A percentile compares a stretch with the other conserved stretches of the same genome.
Evolutionary conservation across 2,329 filamentous ascomycete genomes (phyloP).

Genomic region (Penicillium brevicompactum): DNA sequence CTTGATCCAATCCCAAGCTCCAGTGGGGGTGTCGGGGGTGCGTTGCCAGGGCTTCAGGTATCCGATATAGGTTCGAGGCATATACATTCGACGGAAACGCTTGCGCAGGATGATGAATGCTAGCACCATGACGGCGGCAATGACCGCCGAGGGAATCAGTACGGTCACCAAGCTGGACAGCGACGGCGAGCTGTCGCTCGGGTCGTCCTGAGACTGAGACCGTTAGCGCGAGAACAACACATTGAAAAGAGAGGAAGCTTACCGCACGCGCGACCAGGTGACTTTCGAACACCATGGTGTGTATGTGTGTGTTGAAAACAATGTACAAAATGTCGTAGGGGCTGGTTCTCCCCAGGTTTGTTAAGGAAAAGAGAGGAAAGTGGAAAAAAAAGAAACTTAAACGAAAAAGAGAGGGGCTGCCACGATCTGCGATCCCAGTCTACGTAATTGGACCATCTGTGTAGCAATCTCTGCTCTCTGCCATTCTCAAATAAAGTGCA

Average conservation of each 20-base stretch:
- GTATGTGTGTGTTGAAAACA: background rate
- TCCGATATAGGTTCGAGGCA: constrained; percentile 58
- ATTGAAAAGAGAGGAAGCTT: background rate
- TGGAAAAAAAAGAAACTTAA: constrained; percentile 17
- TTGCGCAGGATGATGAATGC: constrained; percentile 55
- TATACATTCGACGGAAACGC: constrained; percentile 54
- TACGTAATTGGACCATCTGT: constrained; percentile 18
- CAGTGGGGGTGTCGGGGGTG: constrained; percentile 60
- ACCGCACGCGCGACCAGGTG: constrained; percentile 20
- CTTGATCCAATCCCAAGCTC: constrained; percentile 68
- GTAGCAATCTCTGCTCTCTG: background rate
- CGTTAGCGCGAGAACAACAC: constrained; percentile 1
- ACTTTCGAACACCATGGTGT: constrained; percentile 20
- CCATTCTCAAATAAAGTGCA: too few relatives aligned
- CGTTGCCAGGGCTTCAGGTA: constrained; percentile 57
- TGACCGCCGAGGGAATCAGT: constrained; percentile 49
- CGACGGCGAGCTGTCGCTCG: constrained; percentile 34
- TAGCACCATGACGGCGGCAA: constrained; percentile 50
- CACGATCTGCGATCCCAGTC: constrained; percentile 18
- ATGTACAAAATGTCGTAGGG: background rate
- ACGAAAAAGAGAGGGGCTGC: constrained; percentile 16
- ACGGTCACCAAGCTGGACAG: constrained; percentile 52
- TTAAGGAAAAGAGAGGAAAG: background rate
- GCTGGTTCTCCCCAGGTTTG: background rate
- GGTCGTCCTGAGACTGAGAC: constrained; percentile 9